Conservation (phyloP, 139 green algal genomes). For the Monoraphidium neglectum region DNA sequence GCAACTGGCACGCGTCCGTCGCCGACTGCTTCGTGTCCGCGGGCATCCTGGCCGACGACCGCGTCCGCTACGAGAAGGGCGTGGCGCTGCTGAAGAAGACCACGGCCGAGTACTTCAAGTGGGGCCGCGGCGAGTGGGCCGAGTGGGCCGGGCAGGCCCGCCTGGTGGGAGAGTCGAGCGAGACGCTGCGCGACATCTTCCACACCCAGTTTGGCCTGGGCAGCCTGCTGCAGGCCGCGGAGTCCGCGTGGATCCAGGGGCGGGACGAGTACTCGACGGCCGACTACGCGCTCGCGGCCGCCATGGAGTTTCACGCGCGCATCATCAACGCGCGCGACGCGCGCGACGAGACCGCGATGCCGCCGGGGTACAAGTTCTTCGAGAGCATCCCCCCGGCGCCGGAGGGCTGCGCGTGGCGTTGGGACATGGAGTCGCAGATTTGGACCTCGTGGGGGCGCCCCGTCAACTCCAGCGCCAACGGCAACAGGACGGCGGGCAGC, state of each 20-base stretch:
- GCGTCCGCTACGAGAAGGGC: neutral
- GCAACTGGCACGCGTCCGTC: neutral
- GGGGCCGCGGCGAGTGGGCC: neutral
- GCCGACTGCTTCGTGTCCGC: slow-evolving; percentile 7
- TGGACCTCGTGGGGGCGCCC: no score
- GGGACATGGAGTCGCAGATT: no score
- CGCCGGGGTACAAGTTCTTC: slow-evolving; percentile 9
- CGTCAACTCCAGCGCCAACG: no score
- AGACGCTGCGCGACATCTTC: slow-evolving; percentile 18
- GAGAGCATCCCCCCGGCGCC: slow-evolving; percentile 1
- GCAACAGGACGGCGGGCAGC: no score
- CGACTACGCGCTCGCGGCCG: neutral
- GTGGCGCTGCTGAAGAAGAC: slow-evolving; percentile 1
- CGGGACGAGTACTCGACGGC: slow-evolving; percentile 8
- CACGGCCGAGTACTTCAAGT: neutral
- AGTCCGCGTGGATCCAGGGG: neutral
- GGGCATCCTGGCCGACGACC: slow-evolving; percentile 16
- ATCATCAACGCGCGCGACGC: slow-evolving; percentile 7
- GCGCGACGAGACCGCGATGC: slow-evolving; percentile 1
- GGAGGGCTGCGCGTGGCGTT: neutral
- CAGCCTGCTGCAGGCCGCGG: neutral
- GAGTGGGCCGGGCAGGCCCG: neutral
- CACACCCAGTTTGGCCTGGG: slow-evolving; percentile 1
- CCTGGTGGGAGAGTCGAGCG: neutral
- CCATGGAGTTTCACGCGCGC: slow-evolving; percentile 13